These are phyloP conservation scores for Beta lomatogona DNA, from an alignment of 179 eudicot species.

Conservation along the genomic window DNA sequence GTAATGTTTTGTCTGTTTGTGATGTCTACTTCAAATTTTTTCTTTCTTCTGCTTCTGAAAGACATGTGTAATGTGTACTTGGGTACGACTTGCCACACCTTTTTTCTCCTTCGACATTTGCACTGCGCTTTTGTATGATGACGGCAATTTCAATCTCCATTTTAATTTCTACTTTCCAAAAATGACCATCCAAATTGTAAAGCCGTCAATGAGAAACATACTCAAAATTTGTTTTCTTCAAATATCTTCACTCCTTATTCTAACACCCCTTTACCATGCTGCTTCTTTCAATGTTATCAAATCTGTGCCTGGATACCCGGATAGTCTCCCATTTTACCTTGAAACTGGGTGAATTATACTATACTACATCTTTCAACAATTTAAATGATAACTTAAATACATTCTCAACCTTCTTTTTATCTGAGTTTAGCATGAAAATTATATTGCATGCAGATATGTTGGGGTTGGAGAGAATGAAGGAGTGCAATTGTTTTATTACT, in stretches of 20 bases:
- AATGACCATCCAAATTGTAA: neutral
- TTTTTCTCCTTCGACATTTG: no score
- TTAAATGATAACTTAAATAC: neutral
- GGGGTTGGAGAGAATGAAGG: conserved; percentile 21
- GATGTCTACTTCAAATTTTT: no score
- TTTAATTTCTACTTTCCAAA: neutral
- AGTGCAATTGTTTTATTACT: conserved; percentile 22
- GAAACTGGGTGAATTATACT: conserved; percentile 11
- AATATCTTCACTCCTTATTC: neutral
- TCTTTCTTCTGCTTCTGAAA: no score
- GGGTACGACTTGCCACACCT: no score
- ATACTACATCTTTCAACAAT: neutral
- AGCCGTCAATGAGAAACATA: neutral
- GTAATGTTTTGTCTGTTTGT: no score
- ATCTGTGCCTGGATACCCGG: conserved; percentile 19
- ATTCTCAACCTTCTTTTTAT: no score
- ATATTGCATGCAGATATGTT: conserved; percentile 10
- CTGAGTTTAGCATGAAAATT: neutral
- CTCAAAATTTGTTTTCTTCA: neutral
- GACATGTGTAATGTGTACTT: no score
- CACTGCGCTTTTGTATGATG: no score
- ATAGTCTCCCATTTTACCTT: conserved; percentile 18
- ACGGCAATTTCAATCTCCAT: no score
- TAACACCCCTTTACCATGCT: neutral
- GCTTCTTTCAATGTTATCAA: neutral